These are phyloP conservation scores for Cyclocybe aegerita DNA, from an alignment of 768 basidiomycete species.

Conservation along the genomic window DNA sequence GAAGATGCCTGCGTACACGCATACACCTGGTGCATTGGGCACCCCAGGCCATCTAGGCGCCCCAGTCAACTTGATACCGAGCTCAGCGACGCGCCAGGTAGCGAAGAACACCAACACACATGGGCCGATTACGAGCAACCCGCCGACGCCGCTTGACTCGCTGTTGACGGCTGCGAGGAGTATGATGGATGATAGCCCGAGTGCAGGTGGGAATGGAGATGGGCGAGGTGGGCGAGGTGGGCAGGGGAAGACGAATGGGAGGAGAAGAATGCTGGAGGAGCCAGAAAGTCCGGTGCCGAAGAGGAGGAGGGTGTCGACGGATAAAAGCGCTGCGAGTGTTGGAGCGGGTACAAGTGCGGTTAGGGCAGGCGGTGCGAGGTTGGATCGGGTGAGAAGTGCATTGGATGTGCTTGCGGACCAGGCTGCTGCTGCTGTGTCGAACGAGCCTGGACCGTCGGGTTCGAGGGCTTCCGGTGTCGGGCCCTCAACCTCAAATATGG, in stretches of 20 bases:
- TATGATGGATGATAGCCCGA: conserved; percentile 39
- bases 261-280: conserved; percentile 22
- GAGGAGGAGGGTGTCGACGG: conserved; percentile 25
- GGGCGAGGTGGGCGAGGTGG: neutral
- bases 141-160: conserved; percentile 51
- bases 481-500: neutral
- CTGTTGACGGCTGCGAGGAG: conserved; percentile 56
- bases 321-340: neutral
- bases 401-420: conserved; percentile 77
- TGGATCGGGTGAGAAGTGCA: conserved; percentile 46
- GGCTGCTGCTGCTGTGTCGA: conserved; percentile 50
- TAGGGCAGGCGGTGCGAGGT: conserved; percentile 9
- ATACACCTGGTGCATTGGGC: too few species aligned
- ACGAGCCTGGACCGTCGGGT: conserved; percentile 27
- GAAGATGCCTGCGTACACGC: neutral
- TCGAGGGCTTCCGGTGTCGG: neutral
- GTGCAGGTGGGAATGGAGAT: conserved; percentile 7
- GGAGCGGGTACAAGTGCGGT: conserved; percentile 2
- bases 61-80: neutral
- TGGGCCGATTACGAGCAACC: conserved; percentile 11
- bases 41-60: conserved; percentile 2
- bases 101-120: neutral
- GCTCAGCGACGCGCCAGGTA: too few species aligned
- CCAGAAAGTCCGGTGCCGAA: conserved; percentile 35
- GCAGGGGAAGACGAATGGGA: conserved; percentile 16